Conservation (phyloP, 768 basidiomycete species). For the Chalciporus piperatus region DNA sequence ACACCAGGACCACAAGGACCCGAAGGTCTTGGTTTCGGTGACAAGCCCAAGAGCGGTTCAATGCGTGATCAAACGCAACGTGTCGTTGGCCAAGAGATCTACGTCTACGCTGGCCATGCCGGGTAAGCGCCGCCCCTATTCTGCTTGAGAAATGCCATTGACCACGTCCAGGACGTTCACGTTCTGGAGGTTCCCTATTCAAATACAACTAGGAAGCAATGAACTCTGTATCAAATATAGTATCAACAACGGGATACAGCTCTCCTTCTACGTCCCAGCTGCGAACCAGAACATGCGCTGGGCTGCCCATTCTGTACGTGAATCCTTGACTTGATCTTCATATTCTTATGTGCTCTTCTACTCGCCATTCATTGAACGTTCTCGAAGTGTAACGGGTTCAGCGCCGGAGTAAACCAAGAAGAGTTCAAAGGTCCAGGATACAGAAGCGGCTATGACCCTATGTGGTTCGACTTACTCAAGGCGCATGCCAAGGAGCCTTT, state of each 20-base stretch:
- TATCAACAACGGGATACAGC: constrained; percentile 74
- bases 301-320: constrained; percentile 80
- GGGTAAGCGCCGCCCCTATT: constrained; percentile 39
- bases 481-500: constrained; percentile 80
- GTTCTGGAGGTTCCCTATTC: constrained; percentile 92
- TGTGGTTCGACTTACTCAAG: constrained; percentile 90
- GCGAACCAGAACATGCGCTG: constrained; percentile 82
- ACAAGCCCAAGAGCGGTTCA: constrained; percentile 18
- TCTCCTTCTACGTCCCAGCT: constrained; percentile 84
- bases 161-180: constrained; percentile 64
- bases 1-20: neutral
- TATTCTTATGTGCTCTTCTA: neutral
- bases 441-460: constrained; percentile 79
- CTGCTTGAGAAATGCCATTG: neutral
- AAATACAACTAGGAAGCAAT: constrained; percentile 64
- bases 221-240: constrained; percentile 81
- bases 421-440: constrained; percentile 83
- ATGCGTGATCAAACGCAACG: constrained; percentile 37
- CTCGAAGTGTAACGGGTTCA: constrained; percentile 81
- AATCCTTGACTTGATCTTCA: neutral
- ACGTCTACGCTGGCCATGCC: constrained; percentile 56
- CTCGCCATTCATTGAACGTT: neutral
- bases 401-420: constrained; percentile 84
- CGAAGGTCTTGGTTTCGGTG: constrained; percentile 5
- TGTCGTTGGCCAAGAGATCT: constrained; percentile 67